Percentiles rank a stretch among this genome's conserved stretches.
Evolutionary conservation across 805 yeast genomes (phyloP).

Genomic region (Tetrapisispora arboricola): DNA sequence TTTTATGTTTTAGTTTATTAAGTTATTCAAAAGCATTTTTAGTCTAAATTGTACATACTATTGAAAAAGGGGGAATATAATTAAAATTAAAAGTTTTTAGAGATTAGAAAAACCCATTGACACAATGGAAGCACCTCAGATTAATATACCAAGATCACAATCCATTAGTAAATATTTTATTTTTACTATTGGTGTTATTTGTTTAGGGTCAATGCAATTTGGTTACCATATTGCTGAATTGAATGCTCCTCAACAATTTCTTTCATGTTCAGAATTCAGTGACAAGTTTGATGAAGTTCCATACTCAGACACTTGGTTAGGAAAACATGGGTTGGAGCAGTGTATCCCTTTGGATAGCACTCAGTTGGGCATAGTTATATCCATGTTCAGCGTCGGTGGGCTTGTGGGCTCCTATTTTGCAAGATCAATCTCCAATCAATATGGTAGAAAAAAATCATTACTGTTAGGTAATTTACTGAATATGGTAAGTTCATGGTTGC

Average conservation of each 20-base stretch:
- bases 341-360: conserved; percentile 51
- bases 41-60: too few relatives aligned
- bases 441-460: conserved; percentile 53
- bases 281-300: conserved; percentile 6
- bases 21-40: too few relatives aligned
- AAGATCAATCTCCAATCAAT: conserved; percentile 50
- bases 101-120: too few relatives aligned
- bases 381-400: conserved; percentile 79
- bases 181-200: conserved; percentile 34
- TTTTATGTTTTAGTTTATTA: too few relatives aligned
- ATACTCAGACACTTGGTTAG: conserved; percentile 16
- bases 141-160: not conserved
- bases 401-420: conserved; percentile 62
- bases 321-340: conserved; percentile 29
- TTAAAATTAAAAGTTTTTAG: too few relatives aligned
- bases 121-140: not conserved
- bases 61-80: too few relatives aligned
- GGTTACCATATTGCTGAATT: conserved; percentile 94
- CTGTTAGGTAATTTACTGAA: conserved; percentile 42
- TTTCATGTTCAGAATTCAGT: conserved; percentile 41
- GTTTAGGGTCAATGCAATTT: conserved; percentile 75
- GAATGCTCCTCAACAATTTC: conserved; percentile 73
- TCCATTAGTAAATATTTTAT: not conserved
- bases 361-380: conserved; percentile 63
- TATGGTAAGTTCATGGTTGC: conserved; percentile 52